A percentile compares a stretch with the other conserved stretches of the same genome.
These are phyloP conservation scores for Nakazawaea peltata DNA, from an alignment of 805 yeast species.

Conservation along the genomic window DNA sequence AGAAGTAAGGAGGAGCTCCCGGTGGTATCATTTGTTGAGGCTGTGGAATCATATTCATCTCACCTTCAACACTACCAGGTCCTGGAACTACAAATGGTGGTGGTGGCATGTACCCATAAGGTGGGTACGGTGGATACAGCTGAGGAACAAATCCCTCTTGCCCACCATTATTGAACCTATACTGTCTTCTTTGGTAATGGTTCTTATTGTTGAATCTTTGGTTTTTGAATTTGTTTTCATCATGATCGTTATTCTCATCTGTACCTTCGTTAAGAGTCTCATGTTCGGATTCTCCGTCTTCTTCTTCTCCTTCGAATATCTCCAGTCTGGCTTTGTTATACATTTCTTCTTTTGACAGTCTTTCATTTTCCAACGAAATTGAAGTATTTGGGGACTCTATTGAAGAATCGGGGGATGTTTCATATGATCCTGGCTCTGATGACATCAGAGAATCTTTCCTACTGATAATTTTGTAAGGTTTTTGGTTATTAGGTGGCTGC, in stretches of 20 bases:
- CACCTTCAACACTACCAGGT: too few species aligned
- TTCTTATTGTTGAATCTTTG: neutral
- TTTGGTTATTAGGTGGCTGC: neutral
- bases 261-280: neutral
- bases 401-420: too few species aligned
- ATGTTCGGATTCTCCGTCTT: conserved; percentile 20
- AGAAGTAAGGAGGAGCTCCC: neutral
- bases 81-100: neutral
- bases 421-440: too few species aligned
- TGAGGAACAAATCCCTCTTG: neutral
- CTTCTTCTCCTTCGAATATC: conserved; percentile 23
- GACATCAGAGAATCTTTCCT: conserved; percentile 6
- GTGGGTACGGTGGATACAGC: conserved; percentile 1
- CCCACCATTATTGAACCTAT: neutral
- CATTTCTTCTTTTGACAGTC: conserved; percentile 32
- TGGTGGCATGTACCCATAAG: conserved; percentile 6
- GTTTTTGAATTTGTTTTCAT: neutral
- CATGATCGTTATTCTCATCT: too few species aligned
- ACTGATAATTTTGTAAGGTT: conserved; percentile 13
- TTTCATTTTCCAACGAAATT: conserved; percentile 23
- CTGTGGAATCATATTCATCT: too few species aligned
- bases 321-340: conserved; percentile 33
- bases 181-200: conserved; percentile 5
- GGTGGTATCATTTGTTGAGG: too few species aligned
- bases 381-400: too few species aligned